phyloP scores from a whole-genome alignment of 1,284 basidiomycete species.

The Apiotrichum gracile region DNA sequence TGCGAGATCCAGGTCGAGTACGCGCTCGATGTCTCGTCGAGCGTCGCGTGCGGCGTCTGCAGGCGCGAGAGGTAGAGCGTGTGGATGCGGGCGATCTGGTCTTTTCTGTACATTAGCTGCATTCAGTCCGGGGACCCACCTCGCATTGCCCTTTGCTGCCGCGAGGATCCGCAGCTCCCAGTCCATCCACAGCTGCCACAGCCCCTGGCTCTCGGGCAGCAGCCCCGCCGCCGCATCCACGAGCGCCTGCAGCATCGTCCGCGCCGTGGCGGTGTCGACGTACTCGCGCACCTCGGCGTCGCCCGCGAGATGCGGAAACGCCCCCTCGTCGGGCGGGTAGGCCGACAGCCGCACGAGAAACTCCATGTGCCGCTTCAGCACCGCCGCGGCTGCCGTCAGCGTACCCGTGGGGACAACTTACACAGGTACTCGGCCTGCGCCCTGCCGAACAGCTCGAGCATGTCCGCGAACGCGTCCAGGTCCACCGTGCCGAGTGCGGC shows the following conservation, averaged over 20 bases:
- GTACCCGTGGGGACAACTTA: slow-evolving; percentile 48
- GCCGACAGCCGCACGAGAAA: slow-evolving; percentile 56
- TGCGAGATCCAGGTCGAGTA: slow-evolving; percentile 83
- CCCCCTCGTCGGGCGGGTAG: slow-evolving; percentile 37
- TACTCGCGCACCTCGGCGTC: slow-evolving; percentile 45
- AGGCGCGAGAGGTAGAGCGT: slow-evolving; percentile 41
- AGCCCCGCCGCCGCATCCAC: slow-evolving; percentile 53
- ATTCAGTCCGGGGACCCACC: slow-evolving; percentile 42
- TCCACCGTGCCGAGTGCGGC: slow-evolving; percentile 10
- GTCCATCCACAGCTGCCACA: slow-evolving; percentile 68
- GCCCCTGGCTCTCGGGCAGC: slow-evolving; percentile 56
- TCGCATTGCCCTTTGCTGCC: slow-evolving; percentile 49
- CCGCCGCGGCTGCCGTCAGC: slow-evolving; percentile 57
- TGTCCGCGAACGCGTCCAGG: slow-evolving; percentile 53
- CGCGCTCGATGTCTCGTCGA: slow-evolving; percentile 69
- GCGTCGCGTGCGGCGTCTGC: slow-evolving; percentile 44
- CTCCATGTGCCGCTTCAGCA: slow-evolving; percentile 63
- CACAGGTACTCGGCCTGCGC: slow-evolving; percentile 77
- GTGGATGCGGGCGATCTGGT: slow-evolving; percentile 37
- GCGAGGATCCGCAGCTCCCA: slow-evolving; percentile 67
- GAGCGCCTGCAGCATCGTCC: slow-evolving; percentile 57
- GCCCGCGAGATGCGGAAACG: neutral
- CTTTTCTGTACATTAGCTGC: slow-evolving; percentile 15
- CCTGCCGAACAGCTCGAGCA: slow-evolving; percentile 60
- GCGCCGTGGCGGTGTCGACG: slow-evolving; percentile 52